Evolutionary conservation across 139 green algal species (phyloP).

Genomic region (Coccomyxa sp.): DNA sequence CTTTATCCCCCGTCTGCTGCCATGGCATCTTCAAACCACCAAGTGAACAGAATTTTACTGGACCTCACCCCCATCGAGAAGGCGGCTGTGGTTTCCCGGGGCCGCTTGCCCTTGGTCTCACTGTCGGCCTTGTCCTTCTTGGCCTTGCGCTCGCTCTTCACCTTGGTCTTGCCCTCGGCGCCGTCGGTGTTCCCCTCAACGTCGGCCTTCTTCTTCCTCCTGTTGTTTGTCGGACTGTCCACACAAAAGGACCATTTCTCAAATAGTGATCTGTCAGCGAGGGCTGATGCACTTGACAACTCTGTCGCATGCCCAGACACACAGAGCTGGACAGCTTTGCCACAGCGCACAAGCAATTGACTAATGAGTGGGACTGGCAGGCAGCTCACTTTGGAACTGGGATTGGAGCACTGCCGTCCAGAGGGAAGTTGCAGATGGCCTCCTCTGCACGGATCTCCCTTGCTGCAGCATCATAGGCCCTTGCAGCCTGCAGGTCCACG

Average conservation of each 20-base stretch:
- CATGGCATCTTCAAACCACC: neutral
- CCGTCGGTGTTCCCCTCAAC: neutral
- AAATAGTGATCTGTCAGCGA: neutral
- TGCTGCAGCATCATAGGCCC: constrained; percentile 89
- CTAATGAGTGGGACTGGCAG: neutral
- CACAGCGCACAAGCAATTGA: neutral
- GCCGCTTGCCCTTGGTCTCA: neutral
- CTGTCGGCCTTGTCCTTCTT: neutral
- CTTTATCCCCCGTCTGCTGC: neutral
- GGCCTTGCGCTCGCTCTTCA: neutral
- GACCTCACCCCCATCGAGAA: neutral
- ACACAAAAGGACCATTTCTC: neutral
- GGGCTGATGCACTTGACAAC: neutral
- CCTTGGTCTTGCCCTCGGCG: neutral
- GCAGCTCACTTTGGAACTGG: neutral
- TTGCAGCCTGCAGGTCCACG: constrained; percentile 90
- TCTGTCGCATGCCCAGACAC: neutral
- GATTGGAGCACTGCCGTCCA: neutral
- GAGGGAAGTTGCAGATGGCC: constrained; percentile 88
- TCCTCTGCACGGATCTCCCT: constrained; percentile 75
- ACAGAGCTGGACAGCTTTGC: neutral
- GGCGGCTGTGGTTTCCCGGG: neutral
- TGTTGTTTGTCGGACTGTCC: neutral
- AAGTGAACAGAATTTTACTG: neutral
- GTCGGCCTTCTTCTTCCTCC: neutral